These are phyloP conservation scores for Talaromyces verruculosus DNA, from an alignment of 2,329 filamentous ascomycete species.

Conservation along the genomic window DNA sequence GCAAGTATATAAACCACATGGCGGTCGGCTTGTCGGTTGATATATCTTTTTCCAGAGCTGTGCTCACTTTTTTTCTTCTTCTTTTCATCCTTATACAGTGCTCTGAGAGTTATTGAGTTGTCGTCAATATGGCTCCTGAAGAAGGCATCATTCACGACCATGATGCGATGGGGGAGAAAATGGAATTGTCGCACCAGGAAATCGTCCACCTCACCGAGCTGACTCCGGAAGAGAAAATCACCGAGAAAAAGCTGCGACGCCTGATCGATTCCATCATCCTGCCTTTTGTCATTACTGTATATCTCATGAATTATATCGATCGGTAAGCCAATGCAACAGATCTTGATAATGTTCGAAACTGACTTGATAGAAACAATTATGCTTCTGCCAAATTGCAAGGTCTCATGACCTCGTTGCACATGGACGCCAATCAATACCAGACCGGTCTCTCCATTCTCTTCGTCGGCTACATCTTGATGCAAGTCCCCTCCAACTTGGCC, in stretches of 20 bases:
- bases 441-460: conserved; percentile 47
- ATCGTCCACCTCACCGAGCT: conserved; percentile 37
- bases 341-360: not conserved
- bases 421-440: conserved; percentile 41
- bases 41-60: not conserved
- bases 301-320: conserved; percentile 49
- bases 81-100: not conserved
- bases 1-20: conserved; percentile 11
- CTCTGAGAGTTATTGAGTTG: not conserved
- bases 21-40: not conserved
- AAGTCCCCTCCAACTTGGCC: conserved; percentile 50
- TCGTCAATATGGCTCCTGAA: conserved; percentile 9
- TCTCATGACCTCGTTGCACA: conserved; percentile 39
- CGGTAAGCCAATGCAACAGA: conserved; percentile 31
- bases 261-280: conserved; percentile 43
- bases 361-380: conserved; percentile 44
- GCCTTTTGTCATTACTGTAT: conserved; percentile 44
- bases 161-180: conserved; percentile 28
- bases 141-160: conserved; percentile 20
- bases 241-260: conserved; percentile 40
- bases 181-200: conserved; percentile 23
- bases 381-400: conserved; percentile 48
- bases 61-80: not conserved
- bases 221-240: conserved; percentile 34
- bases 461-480: conserved; percentile 48